Evolutionary conservation across 306 rosid genomes (phyloP), one percentile per base, ranked within the genome.

Genomic region (Vigna angularis): DNA sequence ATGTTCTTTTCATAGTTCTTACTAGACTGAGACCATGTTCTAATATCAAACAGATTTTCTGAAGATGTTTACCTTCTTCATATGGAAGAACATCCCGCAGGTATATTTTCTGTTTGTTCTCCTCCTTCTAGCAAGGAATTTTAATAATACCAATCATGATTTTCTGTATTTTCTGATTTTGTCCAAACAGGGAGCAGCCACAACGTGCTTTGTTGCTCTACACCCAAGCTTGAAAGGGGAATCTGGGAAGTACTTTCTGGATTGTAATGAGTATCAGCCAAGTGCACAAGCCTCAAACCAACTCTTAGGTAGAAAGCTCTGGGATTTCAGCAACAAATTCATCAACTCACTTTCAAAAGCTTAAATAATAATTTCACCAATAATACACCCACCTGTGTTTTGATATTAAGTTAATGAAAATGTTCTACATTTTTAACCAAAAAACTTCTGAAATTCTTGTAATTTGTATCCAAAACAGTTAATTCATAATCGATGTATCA

Each of bases 31-130:
- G 59, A 69, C 22, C 28, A 71, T n/a, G 3, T 7, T 15, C 7
- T 50, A 24, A 72, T 56, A 52, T 50, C n/a, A 30, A 66, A 22
- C 88, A 92, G 99, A 75, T 5, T 67, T 82, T 30, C 53, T 91
- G 81, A 91, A 73, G 86, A 55, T 86, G 47, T 86, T 95, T 79
- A 85, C 96, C 66, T 88, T 82, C 65, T 86, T 13, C 75, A 64
- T 95, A 18, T 95, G 99, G 99, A 95, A 93, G 91, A 93, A 63
- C 66, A 81, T 93, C 8, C 89, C 93, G 36, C 99, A 93, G 99
- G 98, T 95, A 62, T 16, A 6, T 30, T 62, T 2, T 3, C 26
- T 72, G 32, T 57, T 22, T 57, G 73, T 11, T 4, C 53, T 28
- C 32, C 3, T 61, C 32, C 44, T 56, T 57, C 48, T 61, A 6